Percentiles rank a stretch among this genome's conserved stretches.
Evolutionary conservation across 805 yeast species (phyloP).

Genomic region (Kodamaea sagamina): DNA sequence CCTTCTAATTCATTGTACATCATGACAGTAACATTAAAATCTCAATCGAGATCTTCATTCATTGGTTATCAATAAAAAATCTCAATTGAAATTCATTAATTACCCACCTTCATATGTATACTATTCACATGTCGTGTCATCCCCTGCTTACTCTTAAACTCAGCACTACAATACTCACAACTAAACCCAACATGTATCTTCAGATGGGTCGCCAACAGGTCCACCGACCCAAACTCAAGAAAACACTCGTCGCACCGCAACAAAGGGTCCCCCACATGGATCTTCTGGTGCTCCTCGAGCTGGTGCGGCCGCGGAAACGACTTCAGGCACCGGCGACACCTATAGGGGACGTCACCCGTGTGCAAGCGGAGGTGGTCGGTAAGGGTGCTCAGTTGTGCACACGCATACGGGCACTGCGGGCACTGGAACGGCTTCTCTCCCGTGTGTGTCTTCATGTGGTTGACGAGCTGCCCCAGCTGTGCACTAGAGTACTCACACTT

Average conservation of each 20-base stretch:
- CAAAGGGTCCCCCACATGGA: neutral
- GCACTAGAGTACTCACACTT: constrained; percentile 78
- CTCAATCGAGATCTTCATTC: too few relatives aligned
- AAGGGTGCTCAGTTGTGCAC: constrained; percentile 4
- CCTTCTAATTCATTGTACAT: too few relatives aligned
- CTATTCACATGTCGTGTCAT: constrained; percentile 6
- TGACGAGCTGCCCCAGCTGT: constrained; percentile 2
- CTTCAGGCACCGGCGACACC: constrained; percentile 2
- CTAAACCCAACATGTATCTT: constrained; percentile 1
- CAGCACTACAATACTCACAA: constrained; percentile 5
- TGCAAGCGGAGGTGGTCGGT: neutral
- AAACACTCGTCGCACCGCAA: neutral
- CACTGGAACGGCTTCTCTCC: constrained; percentile 6
- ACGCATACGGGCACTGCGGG: constrained; percentile 3
- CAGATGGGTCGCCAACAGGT: neutral
- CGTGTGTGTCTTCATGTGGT: constrained; percentile 5
- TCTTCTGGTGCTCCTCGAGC: neutral
- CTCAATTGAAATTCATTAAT: too few relatives aligned
- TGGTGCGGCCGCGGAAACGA: constrained; percentile 6
- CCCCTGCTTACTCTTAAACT: constrained; percentile 7
- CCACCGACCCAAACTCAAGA: neutral
- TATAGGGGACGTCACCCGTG: neutral
- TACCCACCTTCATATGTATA: neutral
- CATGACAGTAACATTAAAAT: too few relatives aligned
- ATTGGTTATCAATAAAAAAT: too few relatives aligned